Percentiles rank a stretch among this genome's conserved stretches.
Evolutionary conservation across 768 basidiomycete species (phyloP).

Genomic region (Candolleomyces aberdarensis): DNA sequence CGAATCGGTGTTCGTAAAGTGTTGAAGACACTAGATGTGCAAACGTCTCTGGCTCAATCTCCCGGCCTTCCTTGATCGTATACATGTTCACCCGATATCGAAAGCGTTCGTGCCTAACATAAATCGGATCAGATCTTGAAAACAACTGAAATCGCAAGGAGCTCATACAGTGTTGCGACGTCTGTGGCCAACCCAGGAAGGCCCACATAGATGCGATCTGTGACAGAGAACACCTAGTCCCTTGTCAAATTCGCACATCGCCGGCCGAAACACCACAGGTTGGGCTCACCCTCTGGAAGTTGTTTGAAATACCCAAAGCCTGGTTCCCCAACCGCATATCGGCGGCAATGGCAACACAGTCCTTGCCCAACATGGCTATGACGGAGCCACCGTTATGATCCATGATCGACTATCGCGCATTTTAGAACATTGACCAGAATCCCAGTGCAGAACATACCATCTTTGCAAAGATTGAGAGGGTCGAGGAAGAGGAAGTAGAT

Average conservation of each 20-base stretch:
- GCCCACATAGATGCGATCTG: constrained; percentile 89
- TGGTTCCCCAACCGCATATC: constrained; percentile 91
- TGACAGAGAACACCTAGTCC: constrained; percentile 85
- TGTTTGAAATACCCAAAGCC: constrained; percentile 78
- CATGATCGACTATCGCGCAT: constrained; percentile 72
- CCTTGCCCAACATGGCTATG: constrained; percentile 98
- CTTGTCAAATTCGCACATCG: constrained; percentile 12
- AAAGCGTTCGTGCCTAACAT: constrained; percentile 78
- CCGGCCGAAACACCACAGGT: background rate
- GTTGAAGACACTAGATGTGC: constrained; percentile 94
- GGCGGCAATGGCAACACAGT: constrained; percentile 97
- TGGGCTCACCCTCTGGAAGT: constrained; percentile 87
- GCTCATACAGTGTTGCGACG: constrained; percentile 80
- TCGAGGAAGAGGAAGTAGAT: constrained; percentile 6
- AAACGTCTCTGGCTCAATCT: constrained; percentile 95
- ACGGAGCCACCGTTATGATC: constrained; percentile 96
- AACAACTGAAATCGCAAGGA: constrained; percentile 2
- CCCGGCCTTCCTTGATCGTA: constrained; percentile 97
- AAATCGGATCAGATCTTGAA: constrained; percentile 3
- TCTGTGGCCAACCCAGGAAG: constrained; percentile 93
- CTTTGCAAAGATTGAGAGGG: constrained; percentile 21
- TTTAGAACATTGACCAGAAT: background rate
- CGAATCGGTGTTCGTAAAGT: constrained; percentile 93
- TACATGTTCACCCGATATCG: constrained; percentile 98
- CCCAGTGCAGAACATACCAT: constrained; percentile 33